Evolutionary conservation across 257 asterid species (phyloP), one percentile per base, ranked within the genome.

Genomic region (Orobanche coerulescens): DNA sequence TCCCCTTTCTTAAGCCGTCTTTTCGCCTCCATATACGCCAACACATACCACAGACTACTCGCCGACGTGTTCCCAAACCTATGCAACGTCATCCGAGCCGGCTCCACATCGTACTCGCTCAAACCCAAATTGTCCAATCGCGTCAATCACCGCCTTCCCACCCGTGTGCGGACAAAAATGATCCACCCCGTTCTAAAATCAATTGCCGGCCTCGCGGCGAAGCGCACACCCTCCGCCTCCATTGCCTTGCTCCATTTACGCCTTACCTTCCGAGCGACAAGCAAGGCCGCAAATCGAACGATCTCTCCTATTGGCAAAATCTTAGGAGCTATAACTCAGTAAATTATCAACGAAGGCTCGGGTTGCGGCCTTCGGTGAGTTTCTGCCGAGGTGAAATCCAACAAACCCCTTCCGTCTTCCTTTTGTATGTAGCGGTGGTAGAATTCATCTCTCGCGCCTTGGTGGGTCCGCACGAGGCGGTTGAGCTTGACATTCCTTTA

Each of bases 51-150:
- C 2, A 85, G 52, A 55, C 98, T 88, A 49, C 95, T 68, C 1
- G 98, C 98, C 0, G 96, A 88, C 12, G 98, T 91, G 81, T 91
- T 91, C n/a, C 98, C 98, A 37, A 88, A 85, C 28, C 98, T 59
- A 54, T 91, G 98, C 13, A 91, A 58, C n/a, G 98, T 88, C 98
- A 91, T 91, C 52, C 98, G 26, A 1, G 98, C 95, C 10, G 98
- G 98, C 72, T 91, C 98, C 13, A 91, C 73, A 24, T 91, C 98
- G 15, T 76, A 66, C 54, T 88, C 90, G 8, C 58, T 80, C 31
- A 91, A 24, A 0, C 58, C 63, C 33, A 91, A 23, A 15, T 73
- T 73, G 67, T 5, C 73, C 89, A 0, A 91, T 78, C 2, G 85
- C 87, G 10, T 91, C 94, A 6, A 91, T 88, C 62, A 91, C 98